phyloP scores from a whole-genome alignment of 768 basidiomycete species.

The Tylopilus vinaceipallidus region DNA sequence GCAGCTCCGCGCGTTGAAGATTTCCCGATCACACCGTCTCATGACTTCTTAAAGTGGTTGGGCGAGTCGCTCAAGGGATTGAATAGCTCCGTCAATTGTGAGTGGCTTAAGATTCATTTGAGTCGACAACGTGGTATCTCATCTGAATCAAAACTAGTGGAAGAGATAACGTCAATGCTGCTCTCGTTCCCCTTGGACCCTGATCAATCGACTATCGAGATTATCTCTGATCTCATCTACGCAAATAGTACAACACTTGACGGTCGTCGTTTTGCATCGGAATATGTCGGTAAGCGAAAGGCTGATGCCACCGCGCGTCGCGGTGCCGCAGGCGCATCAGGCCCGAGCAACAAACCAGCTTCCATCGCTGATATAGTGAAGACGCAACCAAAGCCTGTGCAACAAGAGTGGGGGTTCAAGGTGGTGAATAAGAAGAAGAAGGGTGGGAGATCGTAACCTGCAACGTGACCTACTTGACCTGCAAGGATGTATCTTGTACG shows the following conservation, averaged over 20 bases:
- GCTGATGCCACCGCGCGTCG: conserved; percentile 63
- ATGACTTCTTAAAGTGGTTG: conserved; percentile 93
- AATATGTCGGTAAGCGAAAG: conserved; percentile 86
- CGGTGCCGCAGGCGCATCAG: conserved; percentile 40
- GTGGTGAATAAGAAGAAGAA: conserved; percentile 97
- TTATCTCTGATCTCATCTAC: conserved; percentile 95
- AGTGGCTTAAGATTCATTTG: conserved; percentile 19
- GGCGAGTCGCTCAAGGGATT: conserved; percentile 78
- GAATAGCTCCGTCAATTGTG: conserved; percentile 55
- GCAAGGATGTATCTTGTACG: conserved; percentile 12
- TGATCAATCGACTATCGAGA: conserved; percentile 76
- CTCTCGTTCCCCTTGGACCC: conserved; percentile 92
- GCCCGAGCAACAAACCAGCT: conserved; percentile 46
- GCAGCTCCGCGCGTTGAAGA: conserved; percentile 54
- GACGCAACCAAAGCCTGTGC: conserved; percentile 72
- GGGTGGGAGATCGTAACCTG: conserved; percentile 51
- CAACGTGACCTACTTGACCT: neutral
- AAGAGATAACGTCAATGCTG: conserved; percentile 95
- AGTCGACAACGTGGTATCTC: conserved; percentile 12
- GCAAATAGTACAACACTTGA: conserved; percentile 93
- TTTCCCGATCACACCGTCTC: conserved; percentile 63
- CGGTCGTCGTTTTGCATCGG: conserved; percentile 90
- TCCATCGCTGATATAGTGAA: conserved; percentile 92
- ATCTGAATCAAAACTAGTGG: conserved; percentile 55
- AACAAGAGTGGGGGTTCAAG: conserved; percentile 87